A percentile compares a stretch with the other conserved stretches of the same genome.
These are phyloP conservation scores for Geosiphon pyriformis DNA, from an alignment of 192 early-diverging fungal species.

Conservation along the genomic window DNA sequence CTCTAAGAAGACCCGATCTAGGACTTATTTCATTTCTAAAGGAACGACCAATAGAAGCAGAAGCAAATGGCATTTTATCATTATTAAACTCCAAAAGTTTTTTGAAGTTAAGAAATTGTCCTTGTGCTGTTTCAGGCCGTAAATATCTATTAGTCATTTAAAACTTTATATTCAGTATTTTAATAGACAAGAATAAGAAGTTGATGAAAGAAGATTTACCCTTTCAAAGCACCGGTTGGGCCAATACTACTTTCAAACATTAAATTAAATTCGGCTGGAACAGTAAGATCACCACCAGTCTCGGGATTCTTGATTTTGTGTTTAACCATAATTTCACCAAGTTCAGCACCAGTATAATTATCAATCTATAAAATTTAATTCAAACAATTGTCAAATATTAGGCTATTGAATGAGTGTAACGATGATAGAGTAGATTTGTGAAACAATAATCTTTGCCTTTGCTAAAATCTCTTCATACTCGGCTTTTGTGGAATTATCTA, in stretches of 20 bases:
- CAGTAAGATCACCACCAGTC: conserved; percentile 84
- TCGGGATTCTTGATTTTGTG: conserved; percentile 87
- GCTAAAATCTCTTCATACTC: conserved; percentile 88
- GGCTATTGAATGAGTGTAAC: no score
- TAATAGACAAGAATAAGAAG: neutral
- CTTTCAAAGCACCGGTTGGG: conserved; percentile 91
- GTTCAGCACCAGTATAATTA: conserved; percentile 85
- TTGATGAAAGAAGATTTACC: conserved; percentile 35
- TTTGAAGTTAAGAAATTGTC: conserved; percentile 99
- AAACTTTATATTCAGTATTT: neutral
- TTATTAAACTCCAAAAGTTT: conserved; percentile 96
- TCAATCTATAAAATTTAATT: conserved; percentile 65
- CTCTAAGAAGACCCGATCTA: conserved; percentile 87
- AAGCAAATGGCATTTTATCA: conserved; percentile 98
- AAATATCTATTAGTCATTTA: conserved; percentile 57
- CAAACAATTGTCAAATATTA: no score
- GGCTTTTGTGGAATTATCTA: conserved; percentile 53
- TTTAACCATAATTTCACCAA: conserved; percentile 78
- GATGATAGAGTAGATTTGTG: no score
- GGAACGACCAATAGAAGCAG: conserved; percentile 93
- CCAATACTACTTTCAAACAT: conserved; percentile 99
- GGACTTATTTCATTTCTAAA: conserved; percentile 99
- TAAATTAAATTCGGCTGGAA: conserved; percentile 94
- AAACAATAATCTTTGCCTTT: conserved; percentile 45
- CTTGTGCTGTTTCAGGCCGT: conserved; percentile 99